phyloP scores from a whole-genome alignment of 345 rosid species.

The Boechera divaricarpa region DNA sequence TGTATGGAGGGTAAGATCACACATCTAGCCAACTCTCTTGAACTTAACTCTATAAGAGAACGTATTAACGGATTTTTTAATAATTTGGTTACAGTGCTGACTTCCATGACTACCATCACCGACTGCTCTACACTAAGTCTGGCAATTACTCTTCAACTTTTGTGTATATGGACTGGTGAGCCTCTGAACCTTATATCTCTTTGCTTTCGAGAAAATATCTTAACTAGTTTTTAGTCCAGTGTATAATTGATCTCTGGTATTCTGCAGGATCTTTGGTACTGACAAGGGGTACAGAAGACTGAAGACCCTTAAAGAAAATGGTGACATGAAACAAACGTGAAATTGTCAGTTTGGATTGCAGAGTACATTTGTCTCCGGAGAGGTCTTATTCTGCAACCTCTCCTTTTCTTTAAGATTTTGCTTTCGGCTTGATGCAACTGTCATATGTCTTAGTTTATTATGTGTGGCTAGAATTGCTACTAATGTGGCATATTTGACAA shows the following conservation, averaged over 20 bases:
- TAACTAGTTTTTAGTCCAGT: constrained; percentile 7
- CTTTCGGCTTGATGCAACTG: constrained; percentile 23
- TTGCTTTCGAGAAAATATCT: neutral
- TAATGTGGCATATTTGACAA: constrained; percentile 31
- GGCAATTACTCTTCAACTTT: constrained; percentile 98
- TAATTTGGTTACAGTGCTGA: constrained; percentile 65
- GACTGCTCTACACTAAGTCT: constrained; percentile 92
- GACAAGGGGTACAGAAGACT: constrained; percentile 92
- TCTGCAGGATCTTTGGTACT: constrained; percentile 87
- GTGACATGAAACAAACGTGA: constrained; percentile 43
- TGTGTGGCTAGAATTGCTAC: constrained; percentile 34
- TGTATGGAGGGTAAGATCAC: constrained; percentile 90
- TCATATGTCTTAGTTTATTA: constrained; percentile 23
- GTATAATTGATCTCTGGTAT: neutral
- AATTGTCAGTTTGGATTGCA: constrained; percentile 6
- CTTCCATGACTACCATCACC: constrained; percentile 99
- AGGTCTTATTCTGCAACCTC: constrained; percentile 38
- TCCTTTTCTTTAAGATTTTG: constrained; percentile 10
- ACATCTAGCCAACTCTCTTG: neutral
- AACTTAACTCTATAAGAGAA: neutral
- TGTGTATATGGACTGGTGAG: constrained; percentile 96
- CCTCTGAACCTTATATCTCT: constrained; percentile 18
- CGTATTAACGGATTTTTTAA: neutral
- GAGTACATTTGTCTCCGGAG: constrained; percentile 31
- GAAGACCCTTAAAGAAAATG: constrained; percentile 62